These are phyloP conservation scores for Pseudogymnoascus sp. DNA, from an alignment of 2,329 filamentous ascomycete genomes.

Conservation along the genomic window DNA sequence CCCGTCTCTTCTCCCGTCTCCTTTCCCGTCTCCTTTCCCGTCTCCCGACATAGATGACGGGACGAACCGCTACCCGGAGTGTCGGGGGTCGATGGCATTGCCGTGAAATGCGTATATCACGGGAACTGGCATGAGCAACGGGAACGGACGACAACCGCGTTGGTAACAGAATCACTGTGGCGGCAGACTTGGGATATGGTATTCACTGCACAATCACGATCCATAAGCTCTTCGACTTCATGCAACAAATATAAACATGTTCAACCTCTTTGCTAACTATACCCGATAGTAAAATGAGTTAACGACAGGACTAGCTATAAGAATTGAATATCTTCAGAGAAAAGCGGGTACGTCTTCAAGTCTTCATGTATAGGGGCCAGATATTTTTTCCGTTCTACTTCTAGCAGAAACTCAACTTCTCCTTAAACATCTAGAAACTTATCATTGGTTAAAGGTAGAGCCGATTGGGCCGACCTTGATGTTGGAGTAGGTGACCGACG, in stretches of 20 bases:
- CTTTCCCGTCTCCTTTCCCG: too few relatives aligned
- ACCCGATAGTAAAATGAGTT: constrained; percentile 7
- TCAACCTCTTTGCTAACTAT: constrained; percentile 3
- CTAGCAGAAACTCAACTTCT: not conserved
- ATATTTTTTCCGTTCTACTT: constrained; percentile 1
- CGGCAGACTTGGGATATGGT: not conserved
- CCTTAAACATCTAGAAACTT: not conserved
- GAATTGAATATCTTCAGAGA: constrained; percentile 4
- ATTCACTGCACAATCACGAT: not conserved
- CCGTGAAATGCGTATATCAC: not conserved
- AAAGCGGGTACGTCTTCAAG: constrained; percentile 7
- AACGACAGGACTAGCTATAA: not conserved
- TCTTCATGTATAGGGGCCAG: not conserved
- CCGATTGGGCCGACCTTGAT: constrained; percentile 31
- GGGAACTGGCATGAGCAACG: not conserved
- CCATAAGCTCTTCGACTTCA: not conserved
- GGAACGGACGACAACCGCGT: not conserved
- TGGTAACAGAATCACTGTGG: not conserved
- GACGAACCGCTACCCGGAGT: not conserved
- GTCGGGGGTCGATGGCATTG: not conserved
- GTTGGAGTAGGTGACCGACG: constrained; percentile 36
- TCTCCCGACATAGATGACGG: not conserved
- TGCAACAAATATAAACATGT: constrained; percentile 4
- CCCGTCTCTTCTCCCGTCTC: too few relatives aligned
- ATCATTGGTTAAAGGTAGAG: constrained; percentile 24